A percentile compares a stretch with the other conserved stretches of the same genome.
These are phyloP conservation scores for Licmophora abbreviata DNA, from an alignment of 108 stramenopile genomes.

Conservation along the genomic window DNA sequence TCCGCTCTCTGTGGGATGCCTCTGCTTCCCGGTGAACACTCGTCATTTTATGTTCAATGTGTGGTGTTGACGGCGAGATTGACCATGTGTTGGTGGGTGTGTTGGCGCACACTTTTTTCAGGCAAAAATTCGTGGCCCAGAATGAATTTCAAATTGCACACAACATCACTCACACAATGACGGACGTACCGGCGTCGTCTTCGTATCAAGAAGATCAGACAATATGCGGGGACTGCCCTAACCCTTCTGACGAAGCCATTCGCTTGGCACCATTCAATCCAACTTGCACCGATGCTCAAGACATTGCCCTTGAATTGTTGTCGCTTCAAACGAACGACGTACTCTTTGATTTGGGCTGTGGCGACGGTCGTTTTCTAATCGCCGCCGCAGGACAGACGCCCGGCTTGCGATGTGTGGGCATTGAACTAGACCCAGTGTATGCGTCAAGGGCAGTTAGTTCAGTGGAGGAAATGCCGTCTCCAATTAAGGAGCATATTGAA, in stretches of 20 bases:
- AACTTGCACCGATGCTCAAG: conserved; percentile 47
- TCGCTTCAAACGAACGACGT: conserved; percentile 35
- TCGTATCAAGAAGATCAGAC: too few relatives aligned
- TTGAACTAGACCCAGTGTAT: conserved; percentile 58
- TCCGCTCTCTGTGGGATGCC: too few relatives aligned
- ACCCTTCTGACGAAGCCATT: conserved; percentile 7
- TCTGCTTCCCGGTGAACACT: too few relatives aligned
- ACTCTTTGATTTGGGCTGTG: conserved; percentile 83
- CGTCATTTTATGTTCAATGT: too few relatives aligned
- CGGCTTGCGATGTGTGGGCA: conserved; percentile 57
- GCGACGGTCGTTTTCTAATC: conserved; percentile 72
- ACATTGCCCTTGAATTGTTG: conserved; percentile 38
- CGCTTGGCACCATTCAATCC: conserved; percentile 68
- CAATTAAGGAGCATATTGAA: conserved; percentile 28
- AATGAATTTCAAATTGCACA: too few relatives aligned
- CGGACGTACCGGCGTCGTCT: too few relatives aligned
- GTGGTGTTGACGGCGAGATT: too few relatives aligned
- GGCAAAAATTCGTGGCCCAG: too few relatives aligned
- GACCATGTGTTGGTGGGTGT: too few relatives aligned
- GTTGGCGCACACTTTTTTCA: too few relatives aligned
- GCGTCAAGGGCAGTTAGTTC: conserved; percentile 25
- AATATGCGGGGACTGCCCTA: too few relatives aligned
- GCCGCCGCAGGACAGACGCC: conserved; percentile 27
- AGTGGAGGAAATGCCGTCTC: conserved; percentile 5
- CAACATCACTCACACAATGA: too few relatives aligned